These are phyloP conservation scores for Tylopilus plumbeoviolaceoides DNA, from an alignment of 768 basidiomycete genomes.

Conservation along the genomic window DNA sequence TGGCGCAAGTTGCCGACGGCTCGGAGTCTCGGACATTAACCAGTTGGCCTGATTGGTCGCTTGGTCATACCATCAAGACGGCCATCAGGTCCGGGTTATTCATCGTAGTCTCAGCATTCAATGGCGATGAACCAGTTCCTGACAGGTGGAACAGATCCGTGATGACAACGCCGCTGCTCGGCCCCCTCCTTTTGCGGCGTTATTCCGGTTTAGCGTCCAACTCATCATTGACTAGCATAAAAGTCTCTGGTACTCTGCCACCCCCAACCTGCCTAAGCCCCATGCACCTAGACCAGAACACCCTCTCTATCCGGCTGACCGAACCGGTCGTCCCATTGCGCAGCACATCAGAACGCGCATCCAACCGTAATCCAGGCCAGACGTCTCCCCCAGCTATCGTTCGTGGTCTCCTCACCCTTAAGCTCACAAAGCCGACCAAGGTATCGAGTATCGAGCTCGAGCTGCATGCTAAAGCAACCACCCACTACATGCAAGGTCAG, in stretches of 20 bases:
- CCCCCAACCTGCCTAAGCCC: not conserved
- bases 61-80: too few species aligned
- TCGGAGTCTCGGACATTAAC: too few species aligned
- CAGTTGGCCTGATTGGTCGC: too few species aligned
- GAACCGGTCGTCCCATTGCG: conserved; percentile 74
- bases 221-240: too few species aligned
- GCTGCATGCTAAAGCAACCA: conserved; percentile 65
- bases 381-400: conserved; percentile 58
- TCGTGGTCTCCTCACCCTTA: conserved; percentile 61
- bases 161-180: not conserved
- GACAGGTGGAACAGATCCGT: conserved; percentile 11
- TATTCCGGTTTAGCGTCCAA: not conserved
- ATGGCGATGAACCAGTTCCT: not conserved
- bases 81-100: not conserved
- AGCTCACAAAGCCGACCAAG: conserved; percentile 71
- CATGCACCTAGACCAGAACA: conserved; percentile 34
- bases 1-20: too few species aligned
- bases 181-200: too few species aligned
- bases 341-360: conserved; percentile 34
- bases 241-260: not conserved
- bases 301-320: conserved; percentile 56
- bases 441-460: conserved; percentile 83
- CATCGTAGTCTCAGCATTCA: not conserved
- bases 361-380: conserved; percentile 22
- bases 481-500: conserved; percentile 85